A percentile compares a stretch with the other conserved stretches of the same genome.
Evolutionary conservation across 352 stramenopile genomes (phyloP).

Genomic region (Phytopythium cucurbitacearum): DNA sequence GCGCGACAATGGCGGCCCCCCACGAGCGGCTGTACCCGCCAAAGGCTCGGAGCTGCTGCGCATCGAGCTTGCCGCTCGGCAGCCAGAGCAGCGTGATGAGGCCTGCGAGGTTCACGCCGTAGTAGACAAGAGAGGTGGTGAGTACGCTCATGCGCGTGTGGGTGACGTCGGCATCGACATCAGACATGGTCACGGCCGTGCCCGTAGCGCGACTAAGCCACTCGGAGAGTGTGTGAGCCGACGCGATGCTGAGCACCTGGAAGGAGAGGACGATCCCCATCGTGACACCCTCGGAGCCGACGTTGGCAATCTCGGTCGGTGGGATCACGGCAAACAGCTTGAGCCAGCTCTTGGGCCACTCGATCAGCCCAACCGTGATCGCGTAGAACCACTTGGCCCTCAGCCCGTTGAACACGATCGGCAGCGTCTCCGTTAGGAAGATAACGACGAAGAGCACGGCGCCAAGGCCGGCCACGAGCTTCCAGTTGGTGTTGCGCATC

Average conservation of each 20-base stretch:
- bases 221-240: slow-evolving; percentile 16
- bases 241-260: slow-evolving; percentile 29
- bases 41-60: slow-evolving; percentile 34
- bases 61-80: slow-evolving; percentile 32
- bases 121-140: slow-evolving; percentile 12
- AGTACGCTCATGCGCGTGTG: slow-evolving; percentile 22
- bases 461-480: slow-evolving; percentile 22
- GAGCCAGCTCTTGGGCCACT: slow-evolving; percentile 35
- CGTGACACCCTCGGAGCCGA: slow-evolving; percentile 46
- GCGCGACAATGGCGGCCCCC: slow-evolving; percentile 16
- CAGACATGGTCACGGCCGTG: slow-evolving; percentile 10
- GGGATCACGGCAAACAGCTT: slow-evolving; percentile 34
- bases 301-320: slow-evolving; percentile 48
- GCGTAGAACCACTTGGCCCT: slow-evolving; percentile 43
- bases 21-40: slow-evolving; percentile 24
- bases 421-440: slow-evolving; percentile 22
- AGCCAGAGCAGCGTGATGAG: slow-evolving; percentile 17
- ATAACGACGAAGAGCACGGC: slow-evolving; percentile 21
- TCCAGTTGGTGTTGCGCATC: slow-evolving; percentile 37
- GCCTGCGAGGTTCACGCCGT: slow-evolving; percentile 24
- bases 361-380: slow-evolving; percentile 17
- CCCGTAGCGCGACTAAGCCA: slow-evolving; percentile 23
- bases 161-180: slow-evolving; percentile 20
- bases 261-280: slow-evolving; percentile 48
- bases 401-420: slow-evolving; percentile 28